Percentiles rank a stretch among this genome's conserved stretches.
These are phyloP conservation scores for Beta lomatogona DNA, from an alignment of 179 eudicot genomes.

Conservation along the genomic window DNA sequence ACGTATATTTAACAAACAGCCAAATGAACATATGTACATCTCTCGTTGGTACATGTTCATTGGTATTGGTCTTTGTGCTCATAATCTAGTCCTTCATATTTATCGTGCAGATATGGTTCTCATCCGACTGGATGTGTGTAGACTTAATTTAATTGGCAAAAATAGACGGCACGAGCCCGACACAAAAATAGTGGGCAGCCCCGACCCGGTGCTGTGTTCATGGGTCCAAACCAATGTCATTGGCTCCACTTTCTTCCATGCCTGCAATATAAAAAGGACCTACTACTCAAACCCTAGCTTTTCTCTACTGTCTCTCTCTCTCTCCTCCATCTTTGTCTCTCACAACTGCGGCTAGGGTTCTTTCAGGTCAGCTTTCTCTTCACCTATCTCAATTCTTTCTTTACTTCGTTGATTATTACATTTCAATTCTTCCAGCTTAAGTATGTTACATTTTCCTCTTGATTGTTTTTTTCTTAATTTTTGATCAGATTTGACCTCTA, in stretches of 20 bases:
- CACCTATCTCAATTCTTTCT: background rate
- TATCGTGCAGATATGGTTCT: too few relatives aligned
- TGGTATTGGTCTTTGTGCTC: too few relatives aligned
- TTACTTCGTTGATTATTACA: background rate
- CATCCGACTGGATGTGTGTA: too few relatives aligned
- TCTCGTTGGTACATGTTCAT: too few relatives aligned
- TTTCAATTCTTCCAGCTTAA: background rate
- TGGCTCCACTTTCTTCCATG: background rate
- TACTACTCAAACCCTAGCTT: background rate
- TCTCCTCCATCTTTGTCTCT: background rate
- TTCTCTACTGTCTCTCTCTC: background rate
- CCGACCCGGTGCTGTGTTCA: too few relatives aligned
- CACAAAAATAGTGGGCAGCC: too few relatives aligned
- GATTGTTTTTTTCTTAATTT: background rate
- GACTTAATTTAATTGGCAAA: too few relatives aligned
- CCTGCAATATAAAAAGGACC: background rate
- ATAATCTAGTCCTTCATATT: too few relatives aligned
- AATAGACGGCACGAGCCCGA: too few relatives aligned
- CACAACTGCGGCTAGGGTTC: slow-evolving; percentile 5
- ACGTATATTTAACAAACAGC: too few relatives aligned
- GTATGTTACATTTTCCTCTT: background rate
- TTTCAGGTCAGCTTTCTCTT: background rate
- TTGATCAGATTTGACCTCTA: background rate
- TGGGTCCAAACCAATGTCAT: background rate
- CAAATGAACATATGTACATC: too few relatives aligned